Conservation (phyloP, 2,329 filamentous ascomycete species). For the Tolypocladium guangdongense region DNA sequence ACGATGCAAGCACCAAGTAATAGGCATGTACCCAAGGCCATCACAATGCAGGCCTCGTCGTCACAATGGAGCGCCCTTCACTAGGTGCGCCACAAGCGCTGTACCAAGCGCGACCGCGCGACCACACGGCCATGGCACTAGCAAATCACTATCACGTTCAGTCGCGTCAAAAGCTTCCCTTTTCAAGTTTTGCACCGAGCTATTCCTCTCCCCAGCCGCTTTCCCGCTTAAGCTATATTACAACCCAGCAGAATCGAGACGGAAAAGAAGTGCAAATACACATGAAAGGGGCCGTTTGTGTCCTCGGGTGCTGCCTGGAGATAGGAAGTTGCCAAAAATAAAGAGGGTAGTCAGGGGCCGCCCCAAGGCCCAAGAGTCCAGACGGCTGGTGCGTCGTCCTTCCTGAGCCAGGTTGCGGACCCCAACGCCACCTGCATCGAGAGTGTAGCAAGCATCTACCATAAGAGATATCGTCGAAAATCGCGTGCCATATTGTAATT, state of each 20-base stretch:
- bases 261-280: slow-evolving; percentile 25
- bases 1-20: too few species aligned
- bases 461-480: slow-evolving; percentile 28
- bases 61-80: background rate
- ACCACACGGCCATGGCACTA: background rate
- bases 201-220: slow-evolving; percentile 20
- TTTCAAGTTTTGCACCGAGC: slow-evolving; percentile 21
- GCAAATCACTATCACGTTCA: background rate
- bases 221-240: slow-evolving; percentile 23
- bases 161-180: slow-evolving; percentile 18
- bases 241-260: slow-evolving; percentile 23
- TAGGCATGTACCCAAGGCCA: too few species aligned
- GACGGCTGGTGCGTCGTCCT: slow-evolving; percentile 3
- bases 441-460: slow-evolving; percentile 20
- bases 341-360: background rate
- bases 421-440: background rate
- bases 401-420: background rate
- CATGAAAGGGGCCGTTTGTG: slow-evolving; percentile 8
- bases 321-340: slow-evolving; percentile 1
- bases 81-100: background rate
- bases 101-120: background rate
- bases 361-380: background rate
- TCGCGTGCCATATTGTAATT: slow-evolving; percentile 29
- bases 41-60: background rate
- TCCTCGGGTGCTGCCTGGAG: background rate